A percentile compares a stretch with the other conserved stretches of the same genome.
Evolutionary conservation across 2,329 filamentous ascomycete species (phyloP).

Genomic region (Helotiales sp.): DNA sequence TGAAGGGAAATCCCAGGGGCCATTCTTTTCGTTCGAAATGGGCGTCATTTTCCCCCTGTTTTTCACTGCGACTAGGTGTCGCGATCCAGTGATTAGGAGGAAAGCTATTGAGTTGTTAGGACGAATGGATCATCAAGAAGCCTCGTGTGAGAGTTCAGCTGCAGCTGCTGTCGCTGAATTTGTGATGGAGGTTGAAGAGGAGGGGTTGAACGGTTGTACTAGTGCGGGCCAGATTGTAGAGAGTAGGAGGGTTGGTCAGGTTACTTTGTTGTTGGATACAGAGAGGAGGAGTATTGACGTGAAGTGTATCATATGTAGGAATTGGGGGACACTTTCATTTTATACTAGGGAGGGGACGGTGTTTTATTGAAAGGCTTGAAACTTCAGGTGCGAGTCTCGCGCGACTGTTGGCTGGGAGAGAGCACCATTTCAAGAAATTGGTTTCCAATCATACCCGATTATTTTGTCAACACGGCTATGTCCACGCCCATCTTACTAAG

Average conservation of each 20-base stretch:
- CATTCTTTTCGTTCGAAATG: slow-evolving; percentile 20
- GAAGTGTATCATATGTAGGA: slow-evolving; percentile 2
- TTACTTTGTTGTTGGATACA: background rate
- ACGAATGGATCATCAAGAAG: slow-evolving; percentile 61
- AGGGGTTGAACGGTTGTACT: slow-evolving; percentile 2
- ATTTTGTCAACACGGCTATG: too few relatives aligned
- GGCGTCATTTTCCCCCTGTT: slow-evolving; percentile 15
- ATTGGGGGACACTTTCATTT: background rate
- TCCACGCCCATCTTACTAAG: too few relatives aligned
- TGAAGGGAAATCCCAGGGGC: background rate
- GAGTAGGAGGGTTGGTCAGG: slow-evolving; percentile 3
- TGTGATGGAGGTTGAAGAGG: slow-evolving; percentile 17
- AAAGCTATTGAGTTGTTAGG: slow-evolving; percentile 27
- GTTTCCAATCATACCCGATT: too few relatives aligned
- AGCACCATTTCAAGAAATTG: too few relatives aligned
- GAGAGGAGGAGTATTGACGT: slow-evolving; percentile 5
- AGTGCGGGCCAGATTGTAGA: background rate
- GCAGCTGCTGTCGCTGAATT: slow-evolving; percentile 6
- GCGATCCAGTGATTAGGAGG: slow-evolving; percentile 10
- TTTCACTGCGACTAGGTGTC: slow-evolving; percentile 13
- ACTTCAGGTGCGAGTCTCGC: too few relatives aligned
- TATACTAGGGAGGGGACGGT: background rate
- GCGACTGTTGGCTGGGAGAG: too few relatives aligned
- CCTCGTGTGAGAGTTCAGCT: slow-evolving; percentile 56
- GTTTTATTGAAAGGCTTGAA: background rate